Base-by-base conservation (phyloP, 2,329 filamentous ascomycete species). In the Zymoseptoria pseudotritici region DNA sequence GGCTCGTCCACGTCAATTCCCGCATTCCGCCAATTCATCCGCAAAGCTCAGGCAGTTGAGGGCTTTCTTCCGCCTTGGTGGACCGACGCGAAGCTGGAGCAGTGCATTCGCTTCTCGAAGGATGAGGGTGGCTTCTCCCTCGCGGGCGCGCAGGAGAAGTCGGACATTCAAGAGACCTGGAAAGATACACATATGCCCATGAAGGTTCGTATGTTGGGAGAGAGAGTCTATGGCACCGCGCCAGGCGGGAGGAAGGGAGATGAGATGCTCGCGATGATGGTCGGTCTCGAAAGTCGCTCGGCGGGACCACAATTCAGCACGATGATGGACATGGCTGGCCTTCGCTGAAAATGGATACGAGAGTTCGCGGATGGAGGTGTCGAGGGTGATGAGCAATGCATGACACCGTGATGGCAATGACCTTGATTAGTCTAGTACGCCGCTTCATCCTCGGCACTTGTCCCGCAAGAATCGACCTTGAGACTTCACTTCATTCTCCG, bases 51-150 rank as follows among this genome's bases (percentile, higher is more conserved):
- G 54, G n/a, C 22, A 9, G 53, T 63, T 31, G 5, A 57, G 1
- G 61, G 59, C 13, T 46, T 63, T 8, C 56, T 65, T 20, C 64
- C 64, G 29, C 54, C 56, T 2, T 66, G 64, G 64, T 65, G 65
- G 63, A 63, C 9, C 8, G 57, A 57, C 3, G 36, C 53, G 13
- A 64, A 62, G 29, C 21, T 55, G 29, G 55, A 59, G n/a, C 50
- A 61, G 7, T 64, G 63, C 52, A 42, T 66, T 8, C 53, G 46
- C 6, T 64, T 57, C 53, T 55, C 51, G 20, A 46, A 22, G 22
- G 20, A 36, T n/a, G 31, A 56, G 31, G 20, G 52, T 5, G 31
- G 22, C 2, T 58, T 58, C 49, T 60, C 59, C 20, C 55, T 63
- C 9, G 24, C 26, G 2, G 2, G 10, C 26, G 53, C 56, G 1